These are phyloP conservation scores for Lyophyllum decastes DNA, from an alignment of 768 basidiomycete genomes.

Conservation along the genomic window DNA sequence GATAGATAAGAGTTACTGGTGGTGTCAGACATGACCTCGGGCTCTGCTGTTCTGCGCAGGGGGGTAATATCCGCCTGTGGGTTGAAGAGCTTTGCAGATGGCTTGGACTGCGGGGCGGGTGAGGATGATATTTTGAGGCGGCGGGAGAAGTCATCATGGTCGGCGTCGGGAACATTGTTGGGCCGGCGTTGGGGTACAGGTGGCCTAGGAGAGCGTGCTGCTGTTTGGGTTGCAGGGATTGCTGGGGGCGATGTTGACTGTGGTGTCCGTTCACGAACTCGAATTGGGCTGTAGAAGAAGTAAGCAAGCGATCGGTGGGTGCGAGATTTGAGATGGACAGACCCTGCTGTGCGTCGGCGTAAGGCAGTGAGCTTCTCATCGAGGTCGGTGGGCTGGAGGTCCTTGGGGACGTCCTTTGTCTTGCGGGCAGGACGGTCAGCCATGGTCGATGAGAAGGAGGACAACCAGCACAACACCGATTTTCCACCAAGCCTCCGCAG, in stretches of 20 bases:
- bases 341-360: constrained; percentile 66
- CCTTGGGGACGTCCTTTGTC: constrained; percentile 39
- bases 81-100: constrained; percentile 61
- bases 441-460: constrained; percentile 25
- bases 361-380: constrained; percentile 66
- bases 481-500: constrained; percentile 11
- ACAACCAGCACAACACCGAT: constrained; percentile 9
- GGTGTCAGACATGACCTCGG: constrained; percentile 64
- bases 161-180: constrained; percentile 45
- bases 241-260: constrained; percentile 21
- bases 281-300: constrained; percentile 37
- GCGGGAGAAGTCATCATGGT: constrained; percentile 74
- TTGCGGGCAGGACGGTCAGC: constrained; percentile 34
- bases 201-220: constrained; percentile 23
- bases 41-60: constrained; percentile 60
- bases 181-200: constrained; percentile 35
- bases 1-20: constrained; percentile 53
- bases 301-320: neutral
- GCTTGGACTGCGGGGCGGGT: constrained; percentile 35
- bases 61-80: constrained; percentile 71
- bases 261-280: constrained; percentile 39
- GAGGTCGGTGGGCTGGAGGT: constrained; percentile 45
- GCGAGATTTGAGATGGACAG: constrained; percentile 23
- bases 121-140: constrained; percentile 66
- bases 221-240: constrained; percentile 16